Evolutionary conservation across 2,329 filamentous ascomycete genomes (phyloP).

Genomic region (Fusarium sp.): DNA sequence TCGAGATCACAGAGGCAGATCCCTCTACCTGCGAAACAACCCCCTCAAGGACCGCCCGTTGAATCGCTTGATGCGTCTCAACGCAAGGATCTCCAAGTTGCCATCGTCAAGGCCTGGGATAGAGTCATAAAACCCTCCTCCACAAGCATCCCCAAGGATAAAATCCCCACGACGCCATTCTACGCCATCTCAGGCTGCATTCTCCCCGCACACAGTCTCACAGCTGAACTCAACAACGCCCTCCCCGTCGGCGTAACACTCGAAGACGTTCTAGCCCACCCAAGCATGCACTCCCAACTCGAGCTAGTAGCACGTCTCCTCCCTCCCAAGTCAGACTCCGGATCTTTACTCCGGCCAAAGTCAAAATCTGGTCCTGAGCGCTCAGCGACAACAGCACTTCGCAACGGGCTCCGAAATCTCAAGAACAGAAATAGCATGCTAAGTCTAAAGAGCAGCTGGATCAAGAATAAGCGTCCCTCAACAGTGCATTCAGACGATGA

Average conservation of each 20-base stretch:
- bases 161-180: conserved; percentile 57
- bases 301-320: conserved; percentile 50
- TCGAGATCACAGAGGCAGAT: conserved; percentile 50
- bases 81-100: conserved; percentile 50
- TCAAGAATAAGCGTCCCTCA: conserved; percentile 28
- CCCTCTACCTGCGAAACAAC: conserved; percentile 46
- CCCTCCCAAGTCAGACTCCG: conserved; percentile 18
- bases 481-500: background rate
- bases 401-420: conserved; percentile 33
- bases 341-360: conserved; percentile 21
- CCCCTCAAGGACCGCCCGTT: conserved; percentile 18
- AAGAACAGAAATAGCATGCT: conserved; percentile 36
- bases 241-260: conserved; percentile 53
- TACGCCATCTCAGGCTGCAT: conserved; percentile 61
- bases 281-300: conserved; percentile 59
- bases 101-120: conserved; percentile 56
- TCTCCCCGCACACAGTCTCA: conserved; percentile 57
- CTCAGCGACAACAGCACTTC: conserved; percentile 12
- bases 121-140: conserved; percentile 52
- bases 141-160: conserved; percentile 50
- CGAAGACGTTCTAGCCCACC: conserved; percentile 59
- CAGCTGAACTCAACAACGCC: conserved; percentile 53
- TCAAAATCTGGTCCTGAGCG: background rate
- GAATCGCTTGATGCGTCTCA: conserved; percentile 50
- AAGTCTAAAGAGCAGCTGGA: conserved; percentile 41